Evolutionary conservation across 768 basidiomycete species (phyloP), one percentile per base, ranked within the genome.

Genomic region (Grammothele lineata): DNA sequence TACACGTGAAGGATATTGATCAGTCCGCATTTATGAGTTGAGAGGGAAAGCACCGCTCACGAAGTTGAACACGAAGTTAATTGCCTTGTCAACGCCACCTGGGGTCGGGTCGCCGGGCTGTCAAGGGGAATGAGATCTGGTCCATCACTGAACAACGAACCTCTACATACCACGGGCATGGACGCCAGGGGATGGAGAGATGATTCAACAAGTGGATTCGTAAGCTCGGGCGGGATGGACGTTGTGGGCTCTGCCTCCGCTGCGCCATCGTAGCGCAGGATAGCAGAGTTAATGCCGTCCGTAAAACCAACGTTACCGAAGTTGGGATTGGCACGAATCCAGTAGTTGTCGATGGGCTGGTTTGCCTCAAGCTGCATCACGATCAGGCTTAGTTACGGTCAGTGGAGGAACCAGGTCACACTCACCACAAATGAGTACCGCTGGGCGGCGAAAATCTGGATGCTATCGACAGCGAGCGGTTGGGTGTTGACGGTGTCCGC

Each of bases 211-310:
- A 50, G 76, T 73, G n/a, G 54, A 59, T 62, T 70, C 70, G 24
- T 61, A 60, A 19, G 63, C 61, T 35, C 69, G 61, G 37, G 47
- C 32, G 47, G 5, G 36, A 44, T 43, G 11, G 41, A 5, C 1
- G 68, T 71, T 2, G 64, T 66, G 5, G 80, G 80, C 32, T 80
- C 77, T 5, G 52, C 47, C 11, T 36, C 42, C 0, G 63, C 51
- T 9, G 78, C 79, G 18, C 73, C 75, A 1, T 33, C 57, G 46
- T 81, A 81, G 39, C 75, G 69, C 21, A 81, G 57, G 39, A 81
- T 77, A 5, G 77, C 80, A 37, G 66, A 66, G 55, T 75, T 78
- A 50, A 71, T 65, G 7, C 70, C 71, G n/a, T 58, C 63, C 26
- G 56, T 36, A 49, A 72, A 64, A 4, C 51, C 51, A 14, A 26